These are phyloP conservation scores for Calonectria pseudoturangicola DNA, from an alignment of 2,329 filamentous ascomycete species.

Conservation along the genomic window DNA sequence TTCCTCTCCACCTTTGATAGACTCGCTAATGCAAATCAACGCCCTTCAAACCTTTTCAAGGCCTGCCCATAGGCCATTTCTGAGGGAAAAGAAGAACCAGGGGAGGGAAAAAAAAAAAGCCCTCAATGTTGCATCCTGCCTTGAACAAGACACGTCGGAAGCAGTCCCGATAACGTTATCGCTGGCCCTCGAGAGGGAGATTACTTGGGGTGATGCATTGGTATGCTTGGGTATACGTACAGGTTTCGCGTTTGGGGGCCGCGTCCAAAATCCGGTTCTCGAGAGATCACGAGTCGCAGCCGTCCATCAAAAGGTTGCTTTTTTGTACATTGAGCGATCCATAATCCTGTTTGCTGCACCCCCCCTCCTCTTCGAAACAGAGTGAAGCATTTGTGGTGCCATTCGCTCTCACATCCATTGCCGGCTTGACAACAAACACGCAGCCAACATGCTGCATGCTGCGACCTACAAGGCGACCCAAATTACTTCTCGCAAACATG, in stretches of 20 bases:
- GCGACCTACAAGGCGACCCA: constrained; percentile 10
- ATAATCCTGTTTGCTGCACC: not conserved
- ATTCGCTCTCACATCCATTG: constrained; percentile 7
- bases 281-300: not conserved
- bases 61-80: constrained; percentile 8
- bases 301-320: constrained; percentile 6
- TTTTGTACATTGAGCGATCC: not conserved
- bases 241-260: constrained; percentile 5
- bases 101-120: not conserved
- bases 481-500: not conserved
- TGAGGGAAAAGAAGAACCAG: not conserved
- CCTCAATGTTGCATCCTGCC: constrained; percentile 7
- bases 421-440: constrained; percentile 8
- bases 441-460: not conserved
- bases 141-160: not conserved
- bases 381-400: not conserved
- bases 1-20: constrained; percentile 13
- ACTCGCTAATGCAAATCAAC: constrained; percentile 20
- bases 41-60: not conserved
- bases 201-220: not conserved
- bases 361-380: not conserved
- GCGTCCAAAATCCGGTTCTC: not conserved
- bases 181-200: not conserved
- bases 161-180: not conserved
- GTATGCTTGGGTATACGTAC: not conserved